Percentiles rank a stretch among this genome's conserved stretches.
These are phyloP conservation scores for Gloeopeniophorella convolvens DNA, from an alignment of 768 basidiomycete genomes.

Conservation along the genomic window DNA sequence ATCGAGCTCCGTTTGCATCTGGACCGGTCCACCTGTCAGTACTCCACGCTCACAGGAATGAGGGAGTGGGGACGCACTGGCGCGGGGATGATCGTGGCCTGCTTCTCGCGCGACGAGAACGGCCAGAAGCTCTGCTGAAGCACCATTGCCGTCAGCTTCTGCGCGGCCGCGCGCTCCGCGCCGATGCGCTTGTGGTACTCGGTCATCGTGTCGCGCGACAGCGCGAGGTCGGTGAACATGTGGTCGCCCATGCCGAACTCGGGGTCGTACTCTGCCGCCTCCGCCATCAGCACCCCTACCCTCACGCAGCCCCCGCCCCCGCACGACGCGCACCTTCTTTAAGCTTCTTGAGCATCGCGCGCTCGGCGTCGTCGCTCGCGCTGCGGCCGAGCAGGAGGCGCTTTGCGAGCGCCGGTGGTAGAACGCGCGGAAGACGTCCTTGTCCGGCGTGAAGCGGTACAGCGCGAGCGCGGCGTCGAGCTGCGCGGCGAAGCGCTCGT, in stretches of 20 bases:
- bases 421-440: constrained; percentile 90
- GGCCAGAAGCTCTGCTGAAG: constrained; percentile 91
- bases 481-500: constrained; percentile 53
- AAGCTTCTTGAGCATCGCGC: constrained; percentile 75
- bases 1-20: constrained; percentile 72
- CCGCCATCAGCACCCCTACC: too few species aligned
- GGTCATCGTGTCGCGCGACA: constrained; percentile 66
- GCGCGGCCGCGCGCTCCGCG: constrained; percentile 27
- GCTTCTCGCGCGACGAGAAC: constrained; percentile 47
- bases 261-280: constrained; percentile 75
- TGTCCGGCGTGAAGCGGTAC: constrained; percentile 85
- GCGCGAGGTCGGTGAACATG: constrained; percentile 88
- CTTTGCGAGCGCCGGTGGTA: constrained; percentile 89
- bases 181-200: constrained; percentile 48
- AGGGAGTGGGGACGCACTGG: constrained; percentile 27
- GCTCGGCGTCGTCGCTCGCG: constrained; percentile 84
- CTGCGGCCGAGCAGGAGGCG: constrained; percentile 76
- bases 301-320: too few species aligned
- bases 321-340: constrained; percentile 52
- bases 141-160: constrained; percentile 67
- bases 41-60: background rate
- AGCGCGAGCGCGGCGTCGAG: constrained; percentile 65
- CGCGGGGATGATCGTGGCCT: constrained; percentile 49
- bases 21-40: constrained; percentile 15
- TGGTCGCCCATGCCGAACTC: constrained; percentile 92